Base-by-base conservation (phyloP, 495 filamentous ascomycete species). In the Aspergillus steynii region DNA sequence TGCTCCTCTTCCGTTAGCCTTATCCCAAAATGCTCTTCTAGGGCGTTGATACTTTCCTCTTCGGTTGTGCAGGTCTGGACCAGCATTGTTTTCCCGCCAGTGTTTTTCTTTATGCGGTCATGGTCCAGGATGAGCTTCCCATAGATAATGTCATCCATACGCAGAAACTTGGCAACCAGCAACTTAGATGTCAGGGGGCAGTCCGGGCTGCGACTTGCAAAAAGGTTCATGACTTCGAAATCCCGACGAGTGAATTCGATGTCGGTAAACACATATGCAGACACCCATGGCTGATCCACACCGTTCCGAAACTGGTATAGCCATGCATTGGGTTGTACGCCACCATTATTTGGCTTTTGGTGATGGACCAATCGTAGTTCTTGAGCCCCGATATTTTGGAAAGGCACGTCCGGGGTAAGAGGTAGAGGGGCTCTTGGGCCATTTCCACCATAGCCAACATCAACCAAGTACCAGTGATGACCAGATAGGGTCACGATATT, bases 1-100 rank as follows among this genome's bases (percentile, higher is more conserved):
- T 20, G 56, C 62, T 68, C 25, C 50, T 65, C 65, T 62, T 62
- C 20, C 55, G 55, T 50, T 26, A 46, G 15, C 7, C 15, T 15
- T 7, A 46, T 46, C 8, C 42, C 42, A 46, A 46, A 46, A 15
- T 46, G 15, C 7, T 46, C 42, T 7, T 15, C 8, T 15, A 46
- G 42, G 7, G 15, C 15, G 0, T 46, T 46, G 8, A 46, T 15
- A 0, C 42, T 46, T 15, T 46, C 42, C 0, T 46, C 42, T 15
- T 46, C 42, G 7, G 42, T 46, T 46, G 8, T 15, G 42, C 42
- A 46, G 15, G 42, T 46, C 42, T 46, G 42, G 42, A 46, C 15
- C 1, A 46, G 42, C 42, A 46, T 15, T 0, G 42, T 8, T 15
- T 1, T 46, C 7, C 42, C 42, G 7, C 42, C 42, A 15, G 15